Conservation (phyloP, 2,329 filamentous ascomycete species). For the Ceratocystis colombiana region DNA sequence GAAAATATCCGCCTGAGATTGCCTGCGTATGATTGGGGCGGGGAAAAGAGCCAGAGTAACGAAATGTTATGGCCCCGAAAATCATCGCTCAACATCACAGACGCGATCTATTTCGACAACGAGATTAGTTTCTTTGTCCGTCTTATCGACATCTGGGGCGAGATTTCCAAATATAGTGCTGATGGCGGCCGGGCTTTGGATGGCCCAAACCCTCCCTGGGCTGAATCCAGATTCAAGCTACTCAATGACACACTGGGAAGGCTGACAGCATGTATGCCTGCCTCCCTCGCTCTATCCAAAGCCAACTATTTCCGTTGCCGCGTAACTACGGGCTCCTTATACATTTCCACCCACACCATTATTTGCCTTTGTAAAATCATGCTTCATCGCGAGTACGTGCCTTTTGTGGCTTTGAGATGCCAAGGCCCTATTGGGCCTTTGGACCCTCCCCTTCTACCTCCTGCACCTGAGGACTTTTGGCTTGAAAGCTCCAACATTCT, state of each 20-base stretch:
- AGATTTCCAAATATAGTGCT: constrained; percentile 48
- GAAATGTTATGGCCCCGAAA: constrained; percentile 24
- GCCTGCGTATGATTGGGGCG: constrained; percentile 32
- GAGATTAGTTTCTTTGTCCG: constrained; percentile 45
- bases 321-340: not conserved
- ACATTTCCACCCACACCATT: constrained; percentile 47
- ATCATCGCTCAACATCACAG: constrained; percentile 24
- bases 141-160: constrained; percentile 50
- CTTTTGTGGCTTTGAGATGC: constrained; percentile 35
- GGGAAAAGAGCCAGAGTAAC: constrained; percentile 31
- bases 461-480: constrained; percentile 44
- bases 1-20: constrained; percentile 13
- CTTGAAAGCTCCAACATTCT: constrained; percentile 50
- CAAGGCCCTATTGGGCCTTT: constrained; percentile 44
- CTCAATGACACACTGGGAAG: constrained; percentile 36
- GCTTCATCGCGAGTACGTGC: constrained; percentile 29
- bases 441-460: constrained; percentile 33
- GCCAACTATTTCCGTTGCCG: constrained; percentile 9
- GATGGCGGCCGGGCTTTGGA: constrained; percentile 44
- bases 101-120: constrained; percentile 36
- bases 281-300: not conserved
- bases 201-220: constrained; percentile 47
- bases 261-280: constrained; percentile 12
- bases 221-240: constrained; percentile 45
- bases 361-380: constrained; percentile 56